Percentiles rank a stretch among this genome's conserved stretches.
These are phyloP conservation scores for Protea cynaroides DNA, from an alignment of 164 flowering plant genomes.

Conservation along the genomic window DNA sequence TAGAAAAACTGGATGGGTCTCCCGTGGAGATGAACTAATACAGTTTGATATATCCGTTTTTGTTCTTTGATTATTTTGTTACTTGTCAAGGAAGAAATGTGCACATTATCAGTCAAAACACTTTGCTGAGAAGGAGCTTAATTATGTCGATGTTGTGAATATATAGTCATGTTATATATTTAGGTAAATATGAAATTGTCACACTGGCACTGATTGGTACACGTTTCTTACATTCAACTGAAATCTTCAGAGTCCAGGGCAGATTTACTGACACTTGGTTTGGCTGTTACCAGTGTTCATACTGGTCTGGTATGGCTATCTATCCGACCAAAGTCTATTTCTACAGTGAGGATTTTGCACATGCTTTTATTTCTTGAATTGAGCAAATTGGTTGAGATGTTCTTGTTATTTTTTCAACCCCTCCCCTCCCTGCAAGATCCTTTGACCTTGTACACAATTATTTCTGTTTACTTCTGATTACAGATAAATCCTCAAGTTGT, in stretches of 20 bases:
- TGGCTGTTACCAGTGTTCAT: constrained; percentile 84
- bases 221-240: neutral
- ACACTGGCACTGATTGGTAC: no score
- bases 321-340: constrained; percentile 74
- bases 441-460: neutral
- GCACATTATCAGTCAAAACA: no score
- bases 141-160: no score
- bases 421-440: no score
- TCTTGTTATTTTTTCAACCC: neutral
- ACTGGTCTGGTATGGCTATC: constrained; percentile 89
- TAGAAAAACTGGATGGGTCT: no score
- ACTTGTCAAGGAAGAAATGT: no score
- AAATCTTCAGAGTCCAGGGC: constrained; percentile 55
- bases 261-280: constrained; percentile 76
- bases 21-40: no score
- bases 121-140: no score
- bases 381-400: neutral
- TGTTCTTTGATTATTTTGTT: no score
- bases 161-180: no score
- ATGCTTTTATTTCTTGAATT: neutral
- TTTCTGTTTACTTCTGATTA: constrained; percentile 10
- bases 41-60: no score
- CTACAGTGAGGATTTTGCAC: constrained; percentile 38
- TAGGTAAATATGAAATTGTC: no score
- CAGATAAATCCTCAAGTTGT: constrained; percentile 78